Evolutionary conservation across 2,329 filamentous ascomycete species (phyloP).

Genomic region (Trichoderma sp.): DNA sequence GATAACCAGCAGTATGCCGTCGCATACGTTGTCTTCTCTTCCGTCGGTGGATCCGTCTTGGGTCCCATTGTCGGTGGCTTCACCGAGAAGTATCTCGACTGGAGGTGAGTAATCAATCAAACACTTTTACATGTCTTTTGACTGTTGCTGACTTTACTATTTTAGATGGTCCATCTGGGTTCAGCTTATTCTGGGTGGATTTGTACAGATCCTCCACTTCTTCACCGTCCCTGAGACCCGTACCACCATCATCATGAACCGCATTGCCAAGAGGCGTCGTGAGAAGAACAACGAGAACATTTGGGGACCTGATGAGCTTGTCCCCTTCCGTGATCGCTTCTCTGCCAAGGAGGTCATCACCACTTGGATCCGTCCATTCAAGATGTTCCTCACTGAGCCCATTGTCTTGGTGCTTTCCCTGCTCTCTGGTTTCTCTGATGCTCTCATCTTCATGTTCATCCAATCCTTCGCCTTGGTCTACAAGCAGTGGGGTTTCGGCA

Average conservation of each 20-base stretch:
- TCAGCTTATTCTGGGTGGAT: constrained; percentile 75
- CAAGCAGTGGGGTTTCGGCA: constrained; percentile 65
- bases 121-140: not conserved
- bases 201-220: constrained; percentile 69
- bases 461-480: constrained; percentile 73
- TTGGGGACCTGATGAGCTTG: constrained; percentile 74
- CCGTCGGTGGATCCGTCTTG: constrained; percentile 75
- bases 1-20: constrained; percentile 76
- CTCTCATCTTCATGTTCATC: constrained; percentile 78
- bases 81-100: constrained; percentile 66
- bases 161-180: constrained; percentile 74
- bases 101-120: constrained; percentile 56
- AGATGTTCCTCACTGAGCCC: constrained; percentile 74
- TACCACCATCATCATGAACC: constrained; percentile 75
- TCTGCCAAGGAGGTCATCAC: constrained; percentile 58
- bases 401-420: constrained; percentile 73
- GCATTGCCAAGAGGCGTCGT: constrained; percentile 75
- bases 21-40: constrained; percentile 77
- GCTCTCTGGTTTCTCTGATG: constrained; percentile 73
- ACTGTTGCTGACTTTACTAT: constrained; percentile 27
- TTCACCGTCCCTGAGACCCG: constrained; percentile 77
- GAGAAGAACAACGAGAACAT: constrained; percentile 62
- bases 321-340: constrained; percentile 62
- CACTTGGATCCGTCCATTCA: constrained; percentile 68
- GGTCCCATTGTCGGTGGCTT: constrained; percentile 82